Conservation (phyloP, 768 basidiomycete genomes). For the Daedaleopsis nitida region DNA sequence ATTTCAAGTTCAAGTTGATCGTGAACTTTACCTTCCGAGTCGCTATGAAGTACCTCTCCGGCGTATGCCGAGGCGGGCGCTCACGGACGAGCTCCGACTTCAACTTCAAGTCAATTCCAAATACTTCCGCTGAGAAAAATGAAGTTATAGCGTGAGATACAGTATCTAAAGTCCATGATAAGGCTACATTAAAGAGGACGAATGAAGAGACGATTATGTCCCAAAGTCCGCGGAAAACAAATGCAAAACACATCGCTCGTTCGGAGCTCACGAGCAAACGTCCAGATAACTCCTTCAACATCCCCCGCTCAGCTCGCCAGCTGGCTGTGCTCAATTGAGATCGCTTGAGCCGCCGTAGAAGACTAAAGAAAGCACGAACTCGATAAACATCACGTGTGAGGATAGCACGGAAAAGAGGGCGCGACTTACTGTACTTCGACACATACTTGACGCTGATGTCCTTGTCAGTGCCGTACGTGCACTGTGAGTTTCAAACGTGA, state of each 20-base stretch:
- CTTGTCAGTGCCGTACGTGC: slow-evolving; percentile 21
- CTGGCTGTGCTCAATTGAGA: not conserved
- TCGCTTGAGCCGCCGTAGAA: slow-evolving; percentile 21
- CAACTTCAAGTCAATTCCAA: too few species aligned
- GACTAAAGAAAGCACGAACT: slow-evolving; percentile 7
- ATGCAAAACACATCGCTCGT: not conserved
- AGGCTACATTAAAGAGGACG: too few species aligned
- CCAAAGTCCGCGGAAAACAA: too few species aligned
- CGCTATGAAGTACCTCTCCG: too few species aligned
- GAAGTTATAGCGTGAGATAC: too few species aligned
- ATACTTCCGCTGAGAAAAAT: too few species aligned
- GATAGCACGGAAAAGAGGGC: not conserved
- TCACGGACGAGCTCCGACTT: too few species aligned
- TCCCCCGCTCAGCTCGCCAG: not conserved
- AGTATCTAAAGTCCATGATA: too few species aligned
- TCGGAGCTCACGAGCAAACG: not conserved
- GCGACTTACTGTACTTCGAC: slow-evolving; percentile 24
- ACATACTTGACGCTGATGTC: slow-evolving; percentile 30
- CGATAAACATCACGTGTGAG: not conserved
- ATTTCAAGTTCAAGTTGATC: too few species aligned
- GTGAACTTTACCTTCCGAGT: too few species aligned
- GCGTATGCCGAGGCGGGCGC: too few species aligned
- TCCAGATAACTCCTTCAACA: not conserved
- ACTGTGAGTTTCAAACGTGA: slow-evolving; percentile 13
- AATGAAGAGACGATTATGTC: too few species aligned